Percentiles rank a stretch among this genome's conserved stretches.
Evolutionary conservation across 2,329 filamentous ascomycete genomes (phyloP).

Genomic region (Hypoxylon sp.): DNA sequence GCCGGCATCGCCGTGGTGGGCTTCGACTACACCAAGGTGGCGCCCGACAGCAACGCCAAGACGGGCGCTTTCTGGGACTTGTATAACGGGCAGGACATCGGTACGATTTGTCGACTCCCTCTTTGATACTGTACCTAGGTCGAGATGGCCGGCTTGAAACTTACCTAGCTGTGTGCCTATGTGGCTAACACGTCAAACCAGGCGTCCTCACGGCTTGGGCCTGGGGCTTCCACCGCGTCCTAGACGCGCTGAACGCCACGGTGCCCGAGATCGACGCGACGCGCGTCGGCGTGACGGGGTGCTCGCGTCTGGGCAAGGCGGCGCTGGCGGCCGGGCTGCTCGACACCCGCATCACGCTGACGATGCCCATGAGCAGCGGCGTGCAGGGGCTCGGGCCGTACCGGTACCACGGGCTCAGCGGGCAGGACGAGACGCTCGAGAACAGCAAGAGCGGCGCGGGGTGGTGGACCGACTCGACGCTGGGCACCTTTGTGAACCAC

Average conservation of each 20-base stretch:
- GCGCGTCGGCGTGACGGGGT: slow-evolving; percentile 60
- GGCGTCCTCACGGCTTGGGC: slow-evolving; percentile 63
- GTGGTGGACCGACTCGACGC: slow-evolving; percentile 62
- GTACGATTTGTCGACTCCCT: slow-evolving; percentile 40
- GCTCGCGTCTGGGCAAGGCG: slow-evolving; percentile 63
- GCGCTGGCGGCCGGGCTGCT: slow-evolving; percentile 62
- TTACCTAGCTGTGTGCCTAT: too few species aligned
- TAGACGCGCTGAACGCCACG: slow-evolving; percentile 59
- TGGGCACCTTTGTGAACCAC: slow-evolving; percentile 65
- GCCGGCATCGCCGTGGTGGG: slow-evolving; percentile 59
- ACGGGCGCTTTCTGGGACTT: slow-evolving; percentile 59
- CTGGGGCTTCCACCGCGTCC: slow-evolving; percentile 62
- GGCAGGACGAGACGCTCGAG: slow-evolving; percentile 57
- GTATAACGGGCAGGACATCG: slow-evolving; percentile 59
- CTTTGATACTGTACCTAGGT: too few species aligned
- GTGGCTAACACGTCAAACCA: too few species aligned
- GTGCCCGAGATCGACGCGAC: slow-evolving; percentile 55
- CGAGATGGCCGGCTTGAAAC: too few species aligned
- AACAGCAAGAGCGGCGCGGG: slow-evolving; percentile 61
- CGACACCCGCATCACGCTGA: slow-evolving; percentile 61
- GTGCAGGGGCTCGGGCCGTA: slow-evolving; percentile 64
- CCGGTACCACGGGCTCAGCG: slow-evolving; percentile 56
- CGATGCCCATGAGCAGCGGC: slow-evolving; percentile 64
- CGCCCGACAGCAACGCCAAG: slow-evolving; percentile 59
- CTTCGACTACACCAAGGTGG: slow-evolving; percentile 58